phyloP scores from a whole-genome alignment of 148 eudicot genomes.

The Cornus controversa region DNA sequence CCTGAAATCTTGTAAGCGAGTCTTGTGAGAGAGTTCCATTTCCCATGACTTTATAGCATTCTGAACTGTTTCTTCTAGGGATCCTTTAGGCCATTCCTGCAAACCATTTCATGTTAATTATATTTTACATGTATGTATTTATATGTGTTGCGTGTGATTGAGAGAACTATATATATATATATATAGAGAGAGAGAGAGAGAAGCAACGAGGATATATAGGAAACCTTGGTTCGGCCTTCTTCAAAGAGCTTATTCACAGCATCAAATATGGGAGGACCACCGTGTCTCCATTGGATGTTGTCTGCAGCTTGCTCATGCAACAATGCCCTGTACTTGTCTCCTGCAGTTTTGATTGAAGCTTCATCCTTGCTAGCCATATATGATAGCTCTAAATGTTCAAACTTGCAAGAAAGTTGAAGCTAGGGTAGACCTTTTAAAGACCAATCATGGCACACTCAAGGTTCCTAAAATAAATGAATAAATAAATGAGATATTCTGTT shows the following conservation, averaged over 20 bases:
- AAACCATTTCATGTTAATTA: not conserved
- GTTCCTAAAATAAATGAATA: not conserved
- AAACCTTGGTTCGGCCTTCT: slow-evolving; percentile 62
- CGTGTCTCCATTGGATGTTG: slow-evolving; percentile 70
- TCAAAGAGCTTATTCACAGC: slow-evolving; percentile 69
- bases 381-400: not conserved
- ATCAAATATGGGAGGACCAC: slow-evolving; percentile 66
- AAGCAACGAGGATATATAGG: not conserved
- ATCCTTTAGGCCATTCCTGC: slow-evolving; percentile 84
- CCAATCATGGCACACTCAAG: not conserved
- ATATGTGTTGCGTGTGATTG: too few relatives aligned
- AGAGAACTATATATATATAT: not conserved
- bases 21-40: slow-evolving; percentile 88
- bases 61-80: slow-evolving; percentile 82
- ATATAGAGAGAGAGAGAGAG: not conserved
- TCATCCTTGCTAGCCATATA: slow-evolving; percentile 21
- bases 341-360: slow-evolving; percentile 18
- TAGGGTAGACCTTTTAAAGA: not conserved
- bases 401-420: not conserved
- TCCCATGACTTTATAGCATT: slow-evolving; percentile 97
- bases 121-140: not conserved
- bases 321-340: slow-evolving; percentile 66
- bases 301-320: slow-evolving; percentile 55
- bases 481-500: too few relatives aligned
- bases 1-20: slow-evolving; percentile 69